Evolutionary conservation across 306 rosid species (phyloP), one percentile per base, ranked within the genome.

Genomic region (Gastrolobium villosum): DNA sequence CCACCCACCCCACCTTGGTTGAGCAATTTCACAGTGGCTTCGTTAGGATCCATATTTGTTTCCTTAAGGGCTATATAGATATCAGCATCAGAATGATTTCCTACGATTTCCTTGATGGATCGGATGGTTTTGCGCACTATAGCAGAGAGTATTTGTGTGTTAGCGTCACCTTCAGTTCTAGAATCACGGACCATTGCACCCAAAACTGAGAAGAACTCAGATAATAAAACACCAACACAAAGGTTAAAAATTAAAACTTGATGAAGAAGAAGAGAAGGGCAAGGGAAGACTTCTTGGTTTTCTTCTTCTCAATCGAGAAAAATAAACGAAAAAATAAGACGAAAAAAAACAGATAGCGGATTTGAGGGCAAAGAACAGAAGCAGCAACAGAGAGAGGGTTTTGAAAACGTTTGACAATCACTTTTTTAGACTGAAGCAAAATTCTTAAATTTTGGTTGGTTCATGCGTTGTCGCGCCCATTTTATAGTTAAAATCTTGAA

Each of bases 1-100:
- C 80, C 70, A 66, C 26, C 26, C 26, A 34, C 10, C 76, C 44
- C 39, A 96, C 99, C 99, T 91, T 96, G 99, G 87, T 84, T 81
- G 48, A 96, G 98, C 92, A 96, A 89, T 86, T 90, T 93, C 92
- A 91, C 94, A n/a, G 96, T 45, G n/a, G 99, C 90, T 81, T 96
- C 99, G 65, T 96, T 91, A 82, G 99, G 99, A 85, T 96, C 99
- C 99, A 96, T 96, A 86, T 93, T 78, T 32, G 85, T 62, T 74
- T 96, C 99, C 81, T 85, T 91, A n/a, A 96, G 97, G 60, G 94
- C 81, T 30, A 71, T 87, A 81, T 96, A 96, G 60, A 96, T 96
- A 89, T 96, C 99, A 63, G 88, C 88, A 72, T 93, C 98, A 44
- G 98, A 96, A 84, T 91, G 94, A 70, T 87, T 70, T 8, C 98